phyloP scores from a whole-genome alignment of 495 filamentous ascomycete species.

The Alectoria sarmentosa region DNA sequence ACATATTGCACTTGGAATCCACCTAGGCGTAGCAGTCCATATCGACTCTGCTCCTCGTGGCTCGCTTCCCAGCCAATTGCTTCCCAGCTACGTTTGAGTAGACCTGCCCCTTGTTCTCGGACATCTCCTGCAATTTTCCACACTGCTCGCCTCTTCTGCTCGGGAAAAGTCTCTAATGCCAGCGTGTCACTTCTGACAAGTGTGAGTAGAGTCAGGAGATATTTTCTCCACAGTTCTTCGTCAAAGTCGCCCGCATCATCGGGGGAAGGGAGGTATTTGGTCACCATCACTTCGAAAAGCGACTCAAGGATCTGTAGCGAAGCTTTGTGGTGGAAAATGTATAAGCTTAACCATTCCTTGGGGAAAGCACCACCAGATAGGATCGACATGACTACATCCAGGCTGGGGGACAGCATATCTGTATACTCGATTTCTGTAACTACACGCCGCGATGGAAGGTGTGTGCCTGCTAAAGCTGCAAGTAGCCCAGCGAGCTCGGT shows the following conservation, averaged over 20 bases:
- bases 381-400: conserved; percentile 83
- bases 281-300: conserved; percentile 65
- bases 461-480: conserved; percentile 67
- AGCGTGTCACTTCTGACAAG: conserved; percentile 83
- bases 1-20: conserved; percentile 99
- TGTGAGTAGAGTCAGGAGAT: conserved; percentile 82
- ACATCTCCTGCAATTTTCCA: conserved; percentile 99
- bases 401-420: conserved; percentile 61
- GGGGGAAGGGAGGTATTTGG: conserved; percentile 72
- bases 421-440: conserved; percentile 51
- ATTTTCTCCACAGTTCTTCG: conserved; percentile 87
- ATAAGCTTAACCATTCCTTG: conserved; percentile 79
- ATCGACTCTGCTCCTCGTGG: conserved; percentile 62
- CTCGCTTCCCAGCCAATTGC: conserved; percentile 95
- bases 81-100: conserved; percentile 83
- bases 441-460: conserved; percentile 53
- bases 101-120: conserved; percentile 78
- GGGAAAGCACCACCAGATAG: conserved; percentile 88
- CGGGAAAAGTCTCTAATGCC: conserved; percentile 91
- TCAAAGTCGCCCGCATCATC: conserved; percentile 92
- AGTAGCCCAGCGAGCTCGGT: conserved; percentile 85
- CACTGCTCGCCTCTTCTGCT: conserved; percentile 90
- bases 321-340: conserved; percentile 91
- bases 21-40: conserved; percentile 76
- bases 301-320: conserved; percentile 84